Conservation (phyloP, 805 yeast species). For the Pichia occidentalis region DNA sequence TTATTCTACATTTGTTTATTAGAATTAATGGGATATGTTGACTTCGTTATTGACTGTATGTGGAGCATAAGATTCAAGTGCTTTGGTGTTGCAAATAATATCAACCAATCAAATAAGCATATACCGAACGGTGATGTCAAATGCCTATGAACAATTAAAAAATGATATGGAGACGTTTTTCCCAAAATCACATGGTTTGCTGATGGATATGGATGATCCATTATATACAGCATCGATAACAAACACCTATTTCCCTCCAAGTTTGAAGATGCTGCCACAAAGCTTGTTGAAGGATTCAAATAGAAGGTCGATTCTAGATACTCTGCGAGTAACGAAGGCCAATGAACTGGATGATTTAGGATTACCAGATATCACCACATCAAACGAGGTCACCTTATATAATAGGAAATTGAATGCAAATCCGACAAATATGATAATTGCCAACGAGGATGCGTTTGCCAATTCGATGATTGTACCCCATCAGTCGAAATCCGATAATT, state of each 20-base stretch:
- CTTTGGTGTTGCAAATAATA: too few relatives aligned
- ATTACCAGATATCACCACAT: constrained; percentile 7
- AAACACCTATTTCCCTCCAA: constrained; percentile 9
- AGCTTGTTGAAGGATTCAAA: constrained; percentile 12
- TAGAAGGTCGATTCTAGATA: constrained; percentile 18
- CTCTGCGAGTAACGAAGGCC: constrained; percentile 11
- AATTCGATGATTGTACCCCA: constrained; percentile 23
- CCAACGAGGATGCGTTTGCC: constrained; percentile 21
- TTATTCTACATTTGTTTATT: too few relatives aligned
- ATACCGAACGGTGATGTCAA: too few relatives aligned
- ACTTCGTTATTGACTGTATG: too few relatives aligned
- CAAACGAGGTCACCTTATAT: constrained; percentile 15
- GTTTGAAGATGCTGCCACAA: constrained; percentile 13
- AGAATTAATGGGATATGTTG: too few relatives aligned
- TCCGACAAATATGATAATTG: too few relatives aligned
- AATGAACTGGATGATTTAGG: constrained; percentile 12
- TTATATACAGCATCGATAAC: constrained; percentile 14
- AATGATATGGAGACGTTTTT: not conserved
- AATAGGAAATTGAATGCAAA: not conserved
- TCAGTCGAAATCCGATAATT: too few relatives aligned
- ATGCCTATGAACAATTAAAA: constrained; percentile 5
- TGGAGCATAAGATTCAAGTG: too few relatives aligned
- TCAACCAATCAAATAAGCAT: too few relatives aligned
- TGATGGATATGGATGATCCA: constrained; percentile 4
- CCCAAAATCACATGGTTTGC: constrained; percentile 9